Base-by-base conservation (phyloP, 2,329 filamentous ascomycete genomes). In the Xylariales sp. region DNA sequence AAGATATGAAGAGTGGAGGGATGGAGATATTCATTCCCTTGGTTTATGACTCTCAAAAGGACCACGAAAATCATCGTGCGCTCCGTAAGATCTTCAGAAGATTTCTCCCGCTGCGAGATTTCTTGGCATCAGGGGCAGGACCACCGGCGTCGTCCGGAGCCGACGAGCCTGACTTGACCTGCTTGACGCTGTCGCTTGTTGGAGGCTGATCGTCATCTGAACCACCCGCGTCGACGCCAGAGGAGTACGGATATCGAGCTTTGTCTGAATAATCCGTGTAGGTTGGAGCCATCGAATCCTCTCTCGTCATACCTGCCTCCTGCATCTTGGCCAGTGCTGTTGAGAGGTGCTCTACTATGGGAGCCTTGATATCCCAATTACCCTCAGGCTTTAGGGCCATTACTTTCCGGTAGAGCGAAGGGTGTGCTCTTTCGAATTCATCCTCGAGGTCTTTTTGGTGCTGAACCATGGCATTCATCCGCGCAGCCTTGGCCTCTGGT, bases 361-460 rank as follows among this genome's bases (percentile, higher is more conserved):
- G 63, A 6, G 66, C 67, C 46, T 69, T 70, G 13, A 63, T 54
- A 20, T 66, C 64, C 45, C 67, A 66, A 29, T 66, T 64, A 27
- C 65, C 61, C 19, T 55, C 54, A 1, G 47, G 49, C 16, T 45
- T 47, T 19, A 66, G 53, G 2, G 65, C 62, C 40, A 62, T 57
- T 1, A 60, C 65, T 43, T 72, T 73, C 29, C 53, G 57, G 49
- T 68, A 69, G 5, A 78, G 55, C 10, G 63, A 60, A 6, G 70
- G 67, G 43, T 70, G 66, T 12, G 60, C 59, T 16, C 54, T 48
- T 44, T 66, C 61, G 38, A 78, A 71, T 40, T 76, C 72, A 1
- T 56, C 53, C 48, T 75, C 72, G 2, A 78, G 60, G 19, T 66
- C 61, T 29, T 60, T 62, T 50, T 78, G 72, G 33, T 69, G 66